Conservation (phyloP, 129 eudicot genomes). For the Pseudognaphalium luteoalbum region DNA sequence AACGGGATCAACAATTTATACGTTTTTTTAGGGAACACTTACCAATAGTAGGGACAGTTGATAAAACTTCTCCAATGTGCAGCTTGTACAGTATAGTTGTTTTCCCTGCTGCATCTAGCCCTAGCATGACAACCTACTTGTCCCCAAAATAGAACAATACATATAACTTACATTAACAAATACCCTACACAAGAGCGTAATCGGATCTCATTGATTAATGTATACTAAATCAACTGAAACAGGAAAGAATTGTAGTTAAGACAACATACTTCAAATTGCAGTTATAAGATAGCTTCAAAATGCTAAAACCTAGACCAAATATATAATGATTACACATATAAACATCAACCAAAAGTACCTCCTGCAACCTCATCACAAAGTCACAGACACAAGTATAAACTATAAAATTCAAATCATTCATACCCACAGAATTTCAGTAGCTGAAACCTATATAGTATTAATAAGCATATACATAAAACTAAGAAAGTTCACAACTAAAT, state of each 20-base stretch:
- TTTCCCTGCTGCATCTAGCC: conserved; percentile 98
- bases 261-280: not conserved
- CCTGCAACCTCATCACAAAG: not conserved
- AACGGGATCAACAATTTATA: not conserved
- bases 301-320: not conserved
- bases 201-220: conserved; percentile 1
- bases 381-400: not conserved
- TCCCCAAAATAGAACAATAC: conserved; percentile 21
- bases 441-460: not conserved
- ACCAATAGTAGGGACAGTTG: conserved; percentile 99
- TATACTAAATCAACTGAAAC: conserved; percentile 10
- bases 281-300: not conserved
- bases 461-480: not conserved
- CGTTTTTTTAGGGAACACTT: conserved; percentile 10
- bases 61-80: conserved; percentile 97
- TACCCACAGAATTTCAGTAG: conserved; percentile 9
- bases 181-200: not conserved
- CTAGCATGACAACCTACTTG: conserved; percentile 97
- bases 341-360: not conserved
- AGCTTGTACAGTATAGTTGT: conserved; percentile 95
- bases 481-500: conserved; percentile 17
- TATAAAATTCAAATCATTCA: conserved; percentile 2
- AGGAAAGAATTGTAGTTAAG: conserved; percentile 7
- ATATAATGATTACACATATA: conserved; percentile 1
- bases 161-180: conserved; percentile 6